A percentile compares a stretch with the other conserved stretches of the same genome.
Conservation (phyloP, 805 yeast genomes). For the Candida germanica region DNA sequence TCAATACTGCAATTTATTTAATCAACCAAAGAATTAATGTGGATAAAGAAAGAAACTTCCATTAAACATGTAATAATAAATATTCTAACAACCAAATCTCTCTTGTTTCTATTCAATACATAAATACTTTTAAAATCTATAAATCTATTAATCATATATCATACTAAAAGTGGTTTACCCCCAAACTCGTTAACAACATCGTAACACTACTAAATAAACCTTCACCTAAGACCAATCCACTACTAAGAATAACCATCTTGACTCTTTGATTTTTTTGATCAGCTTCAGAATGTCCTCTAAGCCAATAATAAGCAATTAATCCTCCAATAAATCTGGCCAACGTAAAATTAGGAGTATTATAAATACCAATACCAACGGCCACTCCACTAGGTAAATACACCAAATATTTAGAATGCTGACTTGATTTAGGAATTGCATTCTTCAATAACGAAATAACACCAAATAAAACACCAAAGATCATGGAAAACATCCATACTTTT, state of each 20-base stretch:
- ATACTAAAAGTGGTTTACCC: conserved; percentile 20
- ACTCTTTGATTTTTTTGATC: conserved; percentile 48
- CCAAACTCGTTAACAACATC: conserved; percentile 70
- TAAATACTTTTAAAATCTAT: not conserved
- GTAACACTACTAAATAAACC: conserved; percentile 83
- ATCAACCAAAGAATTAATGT: conserved; percentile 69
- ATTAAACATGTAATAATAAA: too few relatives aligned
- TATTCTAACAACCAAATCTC: too few relatives aligned
- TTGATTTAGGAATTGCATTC: conserved; percentile 48
- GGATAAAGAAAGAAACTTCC: conserved; percentile 52
- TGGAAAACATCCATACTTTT: conserved; percentile 58
- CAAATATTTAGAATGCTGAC: conserved; percentile 37
- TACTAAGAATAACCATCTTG: conserved; percentile 78
- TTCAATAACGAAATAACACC: conserved; percentile 65
- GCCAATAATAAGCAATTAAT: conserved; percentile 57
- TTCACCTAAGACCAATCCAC: conserved; percentile 92
- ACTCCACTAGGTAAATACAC: conserved; percentile 86
- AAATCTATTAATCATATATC: too few relatives aligned
- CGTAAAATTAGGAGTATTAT: conserved; percentile 90
- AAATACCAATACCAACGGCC: conserved; percentile 95
- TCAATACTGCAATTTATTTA: conserved; percentile 68
- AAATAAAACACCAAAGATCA: conserved; percentile 63
- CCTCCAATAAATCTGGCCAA: conserved; percentile 94
- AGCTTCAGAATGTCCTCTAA: conserved; percentile 24
- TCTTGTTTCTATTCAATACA: too few relatives aligned